phyloP scores from a whole-genome alignment of 345 rosid genomes.

The Orychophragmus violaceus region DNA sequence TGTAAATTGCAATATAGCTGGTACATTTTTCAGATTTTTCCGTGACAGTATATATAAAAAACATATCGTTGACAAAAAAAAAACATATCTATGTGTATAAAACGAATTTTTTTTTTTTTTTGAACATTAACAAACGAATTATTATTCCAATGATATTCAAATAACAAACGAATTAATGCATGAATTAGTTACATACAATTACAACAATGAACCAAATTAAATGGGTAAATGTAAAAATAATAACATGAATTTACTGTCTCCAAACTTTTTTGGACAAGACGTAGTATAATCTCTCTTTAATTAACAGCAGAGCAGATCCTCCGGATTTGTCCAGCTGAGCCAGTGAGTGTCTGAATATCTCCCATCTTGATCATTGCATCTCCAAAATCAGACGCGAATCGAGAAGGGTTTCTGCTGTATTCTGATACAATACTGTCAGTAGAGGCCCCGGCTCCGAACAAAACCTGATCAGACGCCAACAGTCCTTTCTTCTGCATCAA shows the following conservation, averaged over 20 bases:
- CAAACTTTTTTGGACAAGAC: background rate
- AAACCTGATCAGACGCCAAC: conserved; percentile 40
- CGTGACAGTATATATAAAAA: no score
- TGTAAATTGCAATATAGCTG: no score
- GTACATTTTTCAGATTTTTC: no score
- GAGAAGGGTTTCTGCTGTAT: conserved; percentile 35
- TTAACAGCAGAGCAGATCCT: conserved; percentile 34
- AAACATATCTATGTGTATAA: no score
- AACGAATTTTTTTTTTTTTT: no score
- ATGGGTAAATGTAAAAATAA: background rate
- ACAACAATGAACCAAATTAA: conserved; percentile 11
- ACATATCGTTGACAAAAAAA: no score
- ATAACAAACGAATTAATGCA: conserved; percentile 4
- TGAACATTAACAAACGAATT: no score
- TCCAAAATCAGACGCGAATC: conserved; percentile 33
- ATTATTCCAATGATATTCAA: background rate
- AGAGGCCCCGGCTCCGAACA: conserved; percentile 42
- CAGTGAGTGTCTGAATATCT: conserved; percentile 35
- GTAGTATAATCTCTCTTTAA: conserved; percentile 1
- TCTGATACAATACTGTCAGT: conserved; percentile 39
- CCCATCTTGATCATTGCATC: conserved; percentile 53
- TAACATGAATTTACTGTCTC: background rate
- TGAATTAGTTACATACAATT: conserved; percentile 13
- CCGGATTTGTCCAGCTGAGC: conserved; percentile 36
- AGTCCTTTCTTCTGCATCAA: conserved; percentile 53